These are phyloP conservation scores for Vitis hybrid DNA, from an alignment of 177 flowering plant species.

Conservation along the genomic window DNA sequence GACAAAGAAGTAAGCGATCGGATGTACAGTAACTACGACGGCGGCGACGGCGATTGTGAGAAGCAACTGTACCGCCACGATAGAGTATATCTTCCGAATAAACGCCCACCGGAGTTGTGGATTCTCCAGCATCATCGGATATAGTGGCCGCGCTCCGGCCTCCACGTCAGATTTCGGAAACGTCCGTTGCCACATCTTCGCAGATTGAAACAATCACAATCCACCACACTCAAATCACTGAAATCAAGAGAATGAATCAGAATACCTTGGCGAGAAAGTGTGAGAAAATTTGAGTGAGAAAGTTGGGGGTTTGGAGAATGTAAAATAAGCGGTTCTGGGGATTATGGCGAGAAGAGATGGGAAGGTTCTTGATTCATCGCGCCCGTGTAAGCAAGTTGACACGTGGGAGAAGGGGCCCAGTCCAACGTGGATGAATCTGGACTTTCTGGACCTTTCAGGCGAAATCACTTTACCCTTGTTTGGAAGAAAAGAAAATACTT, in stretches of 20 bases:
- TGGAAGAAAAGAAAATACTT: neutral
- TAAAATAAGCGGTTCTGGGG: neutral
- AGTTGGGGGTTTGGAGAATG: neutral
- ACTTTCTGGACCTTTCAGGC: neutral
- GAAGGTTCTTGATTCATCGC: slow-evolving; percentile 21
- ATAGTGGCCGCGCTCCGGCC: slow-evolving; percentile 48
- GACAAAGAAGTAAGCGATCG: slow-evolving; percentile 60
- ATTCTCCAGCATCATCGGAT: slow-evolving; percentile 83
- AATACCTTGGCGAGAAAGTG: slow-evolving; percentile 7
- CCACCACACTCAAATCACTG: no score
- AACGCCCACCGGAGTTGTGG: slow-evolving; percentile 87
- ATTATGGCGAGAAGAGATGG: neutral
- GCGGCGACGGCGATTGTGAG: slow-evolving; percentile 75
- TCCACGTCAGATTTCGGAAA: slow-evolving; percentile 58
- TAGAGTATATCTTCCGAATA: slow-evolving; percentile 78
- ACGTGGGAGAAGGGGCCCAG: neutral
- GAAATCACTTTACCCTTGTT: neutral
- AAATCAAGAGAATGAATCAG: neutral
- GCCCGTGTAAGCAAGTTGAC: neutral
- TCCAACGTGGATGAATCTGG: neutral
- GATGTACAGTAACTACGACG: slow-evolving; percentile 56
- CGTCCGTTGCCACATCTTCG: slow-evolving; percentile 52
- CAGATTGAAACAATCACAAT: neutral
- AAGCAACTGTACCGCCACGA: slow-evolving; percentile 66
- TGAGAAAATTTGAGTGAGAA: neutral